phyloP scores from a whole-genome alignment of 208 protist species.

The Wallacemonas sp. region DNA sequence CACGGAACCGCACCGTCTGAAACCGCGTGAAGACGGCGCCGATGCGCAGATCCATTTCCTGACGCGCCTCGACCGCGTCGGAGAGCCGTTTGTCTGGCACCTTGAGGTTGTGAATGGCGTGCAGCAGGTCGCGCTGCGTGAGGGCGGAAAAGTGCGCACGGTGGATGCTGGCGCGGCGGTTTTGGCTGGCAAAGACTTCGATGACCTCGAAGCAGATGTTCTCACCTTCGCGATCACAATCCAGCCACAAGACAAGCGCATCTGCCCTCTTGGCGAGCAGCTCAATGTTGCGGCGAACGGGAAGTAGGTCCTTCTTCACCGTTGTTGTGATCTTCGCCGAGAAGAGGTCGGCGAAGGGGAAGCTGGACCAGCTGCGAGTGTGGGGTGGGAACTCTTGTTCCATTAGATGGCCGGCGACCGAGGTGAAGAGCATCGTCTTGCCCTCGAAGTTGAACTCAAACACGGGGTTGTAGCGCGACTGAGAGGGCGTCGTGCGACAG shows the following conservation, averaged over 20 bases:
- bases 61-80: slow-evolving; percentile 93
- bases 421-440: slow-evolving; percentile 94
- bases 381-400: slow-evolving; percentile 84
- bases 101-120: slow-evolving; percentile 80
- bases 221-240: slow-evolving; percentile 97
- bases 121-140: slow-evolving; percentile 79
- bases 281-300: slow-evolving; percentile 81
- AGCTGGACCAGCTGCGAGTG: slow-evolving; percentile 85
- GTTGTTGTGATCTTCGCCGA: slow-evolving; percentile 71
- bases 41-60: slow-evolving; percentile 96
- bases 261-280: slow-evolving; percentile 52
- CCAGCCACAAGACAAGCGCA: slow-evolving; percentile 94
- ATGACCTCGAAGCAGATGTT: slow-evolving; percentile 98
- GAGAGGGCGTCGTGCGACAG: slow-evolving; percentile 33
- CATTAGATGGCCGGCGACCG: slow-evolving; percentile 97
- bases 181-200: slow-evolving; percentile 49
- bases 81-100: slow-evolving; percentile 86
- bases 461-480: slow-evolving; percentile 80
- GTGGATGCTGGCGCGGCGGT: slow-evolving; percentile 49
- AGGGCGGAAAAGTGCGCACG: slow-evolving; percentile 93
- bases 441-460: slow-evolving; percentile 77
- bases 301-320: slow-evolving; percentile 67
- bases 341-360: slow-evolving; percentile 91
- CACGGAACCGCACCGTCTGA: slow-evolving; percentile 82
- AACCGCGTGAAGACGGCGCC: slow-evolving; percentile 95